These are phyloP conservation scores for Steccherinum ochraceum DNA, from an alignment of 768 basidiomycete species.

Conservation along the genomic window DNA sequence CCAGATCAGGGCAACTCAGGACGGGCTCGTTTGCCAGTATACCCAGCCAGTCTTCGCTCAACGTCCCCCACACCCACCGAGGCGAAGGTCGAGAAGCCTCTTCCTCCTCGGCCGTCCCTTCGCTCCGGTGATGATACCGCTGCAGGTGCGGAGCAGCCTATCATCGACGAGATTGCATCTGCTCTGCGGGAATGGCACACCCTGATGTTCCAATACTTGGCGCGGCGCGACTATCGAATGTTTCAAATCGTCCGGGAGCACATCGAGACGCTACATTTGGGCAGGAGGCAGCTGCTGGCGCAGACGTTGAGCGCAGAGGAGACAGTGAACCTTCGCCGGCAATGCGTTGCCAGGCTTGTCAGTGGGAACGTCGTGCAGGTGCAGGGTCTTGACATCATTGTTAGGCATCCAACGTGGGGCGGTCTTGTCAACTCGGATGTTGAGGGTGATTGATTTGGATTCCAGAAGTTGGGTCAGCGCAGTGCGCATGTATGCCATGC, in stretches of 20 bases:
- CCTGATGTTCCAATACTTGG: conserved; percentile 87
- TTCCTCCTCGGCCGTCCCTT: conserved; percentile 88
- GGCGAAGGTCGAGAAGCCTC: conserved; percentile 60
- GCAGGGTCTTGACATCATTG: conserved; percentile 91
- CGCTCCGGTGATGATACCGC: conserved; percentile 93
- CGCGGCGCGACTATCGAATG: conserved; percentile 80
- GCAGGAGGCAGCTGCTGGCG: conserved; percentile 84
- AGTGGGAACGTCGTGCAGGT: conserved; percentile 88
- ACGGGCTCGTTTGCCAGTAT: conserved; percentile 65
- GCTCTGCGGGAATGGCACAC: conserved; percentile 95
- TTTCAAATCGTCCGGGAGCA: conserved; percentile 84
- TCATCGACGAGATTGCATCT: conserved; percentile 96
- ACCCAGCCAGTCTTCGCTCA: conserved; percentile 64
- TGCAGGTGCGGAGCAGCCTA: conserved; percentile 76
- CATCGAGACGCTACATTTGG: conserved; percentile 86
- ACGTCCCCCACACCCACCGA: conserved; percentile 59
- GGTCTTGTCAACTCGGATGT: conserved; percentile 86
- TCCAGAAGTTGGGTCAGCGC: conserved; percentile 83
- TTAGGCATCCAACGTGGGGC: conserved; percentile 91
- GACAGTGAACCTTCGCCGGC: conserved; percentile 69
- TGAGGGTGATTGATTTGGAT: conserved; percentile 77
- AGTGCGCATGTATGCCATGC: conserved; percentile 88
- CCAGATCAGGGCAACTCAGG: conserved; percentile 72
- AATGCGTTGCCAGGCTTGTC: conserved; percentile 84
- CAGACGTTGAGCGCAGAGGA: conserved; percentile 87